phyloP scores from a whole-genome alignment of 2,329 filamentous ascomycete species.

The Cucurbitaria berberidis region DNA sequence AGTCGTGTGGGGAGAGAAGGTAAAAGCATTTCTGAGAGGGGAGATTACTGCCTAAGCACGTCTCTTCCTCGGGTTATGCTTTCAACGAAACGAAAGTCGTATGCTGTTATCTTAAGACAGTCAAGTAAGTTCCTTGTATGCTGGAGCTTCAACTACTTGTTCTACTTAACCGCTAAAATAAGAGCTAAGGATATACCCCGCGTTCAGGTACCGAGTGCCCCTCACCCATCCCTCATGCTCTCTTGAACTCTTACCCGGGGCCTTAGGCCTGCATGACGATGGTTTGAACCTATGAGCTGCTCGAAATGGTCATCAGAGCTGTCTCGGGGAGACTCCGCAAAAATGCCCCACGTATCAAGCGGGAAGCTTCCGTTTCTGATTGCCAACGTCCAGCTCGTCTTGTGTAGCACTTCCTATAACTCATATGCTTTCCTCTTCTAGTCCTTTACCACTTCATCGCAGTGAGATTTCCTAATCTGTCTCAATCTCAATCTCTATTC shows the following conservation, averaged over 20 bases:
- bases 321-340: not conserved
- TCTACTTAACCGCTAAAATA: too few relatives aligned
- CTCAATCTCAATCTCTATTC: not conserved
- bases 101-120: too few relatives aligned
- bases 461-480: not conserved
- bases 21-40: constrained; percentile 57
- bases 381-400: not conserved
- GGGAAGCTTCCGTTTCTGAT: constrained; percentile 6
- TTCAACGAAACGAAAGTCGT: too few relatives aligned
- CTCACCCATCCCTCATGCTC: constrained; percentile 14
- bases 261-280: not conserved
- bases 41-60: constrained; percentile 20
- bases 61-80: too few relatives aligned
- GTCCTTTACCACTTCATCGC: not conserved
- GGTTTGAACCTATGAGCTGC: constrained; percentile 12
- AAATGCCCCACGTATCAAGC: constrained; percentile 3
- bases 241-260: constrained; percentile 13
- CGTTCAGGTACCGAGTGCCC: constrained; percentile 22
- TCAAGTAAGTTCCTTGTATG: constrained; percentile 20
- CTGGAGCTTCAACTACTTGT: constrained; percentile 4
- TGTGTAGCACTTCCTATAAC: not conserved
- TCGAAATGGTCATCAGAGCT: constrained; percentile 7
- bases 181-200: too few relatives aligned
- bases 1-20: constrained; percentile 62
- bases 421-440: not conserved